phyloP scores from a whole-genome alignment of 2,329 filamentous ascomycete species.

The Xylariaceae sp. region DNA sequence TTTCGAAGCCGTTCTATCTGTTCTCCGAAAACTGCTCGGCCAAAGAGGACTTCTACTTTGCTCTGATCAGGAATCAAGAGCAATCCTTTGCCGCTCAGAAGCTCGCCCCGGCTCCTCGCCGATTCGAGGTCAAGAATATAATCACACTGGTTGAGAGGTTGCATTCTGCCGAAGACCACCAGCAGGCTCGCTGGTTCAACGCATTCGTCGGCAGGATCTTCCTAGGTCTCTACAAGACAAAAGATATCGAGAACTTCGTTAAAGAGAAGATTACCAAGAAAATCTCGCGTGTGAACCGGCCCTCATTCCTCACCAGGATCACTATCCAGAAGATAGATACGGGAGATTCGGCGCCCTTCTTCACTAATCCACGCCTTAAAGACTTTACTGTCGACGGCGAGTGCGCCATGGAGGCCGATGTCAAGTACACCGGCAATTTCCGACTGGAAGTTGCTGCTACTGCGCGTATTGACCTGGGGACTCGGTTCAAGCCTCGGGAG shows the following conservation, averaged over 20 bases:
- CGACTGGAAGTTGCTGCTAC: constrained; percentile 87
- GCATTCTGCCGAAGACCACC: constrained; percentile 84
- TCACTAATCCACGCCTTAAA: constrained; percentile 81
- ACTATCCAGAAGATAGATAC: constrained; percentile 77
- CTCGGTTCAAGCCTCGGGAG: constrained; percentile 81
- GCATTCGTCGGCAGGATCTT: constrained; percentile 84
- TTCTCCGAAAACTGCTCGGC: constrained; percentile 94
- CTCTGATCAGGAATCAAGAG: constrained; percentile 77
- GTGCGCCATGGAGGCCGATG: constrained; percentile 75
- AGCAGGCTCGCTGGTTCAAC: constrained; percentile 91
- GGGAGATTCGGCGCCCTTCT: constrained; percentile 77
- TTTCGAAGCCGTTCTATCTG: constrained; percentile 80
- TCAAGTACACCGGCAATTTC: constrained; percentile 85
- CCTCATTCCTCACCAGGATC: constrained; percentile 80
- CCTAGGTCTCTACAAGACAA: constrained; percentile 77
- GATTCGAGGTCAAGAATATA: constrained; percentile 78
- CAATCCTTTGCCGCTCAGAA: constrained; percentile 50
- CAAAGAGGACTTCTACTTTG: constrained; percentile 98
- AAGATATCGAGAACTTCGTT: constrained; percentile 71
- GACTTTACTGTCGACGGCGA: constrained; percentile 91
- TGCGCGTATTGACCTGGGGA: constrained; percentile 81
- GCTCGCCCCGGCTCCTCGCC: constrained; percentile 59
- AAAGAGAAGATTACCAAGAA: constrained; percentile 89
- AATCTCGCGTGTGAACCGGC: constrained; percentile 87
- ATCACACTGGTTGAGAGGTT: constrained; percentile 83